Conservation (phyloP, 768 basidiomycete genomes). For the Boletales sp. region DNA sequence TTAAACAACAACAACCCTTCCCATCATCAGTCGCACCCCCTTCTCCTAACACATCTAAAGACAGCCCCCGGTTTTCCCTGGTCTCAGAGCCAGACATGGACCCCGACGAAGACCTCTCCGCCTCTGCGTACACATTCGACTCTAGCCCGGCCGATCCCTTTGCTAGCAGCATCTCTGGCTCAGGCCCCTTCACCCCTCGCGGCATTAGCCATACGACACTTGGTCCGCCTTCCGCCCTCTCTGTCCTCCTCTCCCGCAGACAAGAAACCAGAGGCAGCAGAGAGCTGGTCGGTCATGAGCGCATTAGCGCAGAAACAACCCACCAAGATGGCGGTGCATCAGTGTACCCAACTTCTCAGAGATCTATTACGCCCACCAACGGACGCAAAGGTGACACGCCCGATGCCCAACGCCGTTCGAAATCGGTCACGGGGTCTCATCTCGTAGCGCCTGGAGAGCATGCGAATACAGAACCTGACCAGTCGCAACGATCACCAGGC, state of each 20-base stretch:
- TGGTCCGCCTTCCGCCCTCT: slow-evolving; percentile 31
- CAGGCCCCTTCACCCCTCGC: slow-evolving; percentile 22
- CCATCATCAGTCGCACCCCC: slow-evolving; percentile 24
- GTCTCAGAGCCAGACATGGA: slow-evolving; percentile 24
- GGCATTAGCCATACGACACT: slow-evolving; percentile 16
- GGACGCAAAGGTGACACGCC: slow-evolving; percentile 2
- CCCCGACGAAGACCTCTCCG: slow-evolving; percentile 21
- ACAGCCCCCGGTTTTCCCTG: slow-evolving; percentile 23
- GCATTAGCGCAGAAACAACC: neutral
- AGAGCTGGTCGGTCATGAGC: neutral
- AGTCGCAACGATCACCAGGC: neutral
- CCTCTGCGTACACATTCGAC: slow-evolving; percentile 29
- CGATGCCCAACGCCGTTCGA: slow-evolving; percentile 1
- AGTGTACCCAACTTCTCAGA: slow-evolving; percentile 10
- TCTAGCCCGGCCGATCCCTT: slow-evolving; percentile 12
- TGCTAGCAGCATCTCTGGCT: slow-evolving; percentile 1
- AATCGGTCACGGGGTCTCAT: neutral
- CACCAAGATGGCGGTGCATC: neutral
- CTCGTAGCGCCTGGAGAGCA: neutral
- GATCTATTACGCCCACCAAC: slow-evolving; percentile 21
- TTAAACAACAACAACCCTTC: slow-evolving; percentile 15
- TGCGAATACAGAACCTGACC: neutral
- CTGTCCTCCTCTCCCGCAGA: slow-evolving; percentile 32
- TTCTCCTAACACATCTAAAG: slow-evolving; percentile 18
- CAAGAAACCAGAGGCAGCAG: slow-evolving; percentile 3